Evolutionary conservation across 129 eudicot species (phyloP), one percentile per base, ranked within the genome.

Genomic region (Solidago caesia): DNA sequence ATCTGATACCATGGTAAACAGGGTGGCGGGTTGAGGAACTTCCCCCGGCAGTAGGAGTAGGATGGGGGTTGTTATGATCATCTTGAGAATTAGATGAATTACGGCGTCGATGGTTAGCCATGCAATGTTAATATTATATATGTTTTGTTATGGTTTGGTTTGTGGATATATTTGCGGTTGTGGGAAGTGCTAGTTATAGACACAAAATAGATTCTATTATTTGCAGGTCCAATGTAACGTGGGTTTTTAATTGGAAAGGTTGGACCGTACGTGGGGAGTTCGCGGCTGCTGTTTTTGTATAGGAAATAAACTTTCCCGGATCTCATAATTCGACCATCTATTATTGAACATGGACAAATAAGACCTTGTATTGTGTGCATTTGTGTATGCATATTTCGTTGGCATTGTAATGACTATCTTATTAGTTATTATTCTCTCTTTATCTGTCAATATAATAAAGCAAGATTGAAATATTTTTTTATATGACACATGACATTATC

Each of bases 1-100:
- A 68, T 27, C 96, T 80, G 47, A 89, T 84, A 7, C 89, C 91
- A 0, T 84, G 87, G 75, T 82, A 86, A 8, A 26, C 16, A 0
- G 89, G 86, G 42, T 89, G 91, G 33, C 84, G 80, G 1, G 78
- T 45, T 13, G 85, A 67, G 21, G 84, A 80, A 42, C 39, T 33
- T 3, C 67, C 13, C 4, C 80, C 63, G 3, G 70, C 15, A 4
- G 53, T 6, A 7, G 29, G 58, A 52, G 25, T 53, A 53, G 27
- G 55, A 67, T n/a, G 39, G 3, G 39, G 55, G 14, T 67, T 67
- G 39, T 16, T 25, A 62, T 51, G 44, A 11, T 77, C 63, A 29
- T 51, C 12, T 58, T 75, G 45, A 76, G 33, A 76, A 45, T 42
- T 7, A 8, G 69, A 56, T 12, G 71, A 41, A 57, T 33, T 78